These are phyloP conservation scores for Dothistroma pini DNA, from an alignment of 2,329 filamentous ascomycete species.

Conservation along the genomic window DNA sequence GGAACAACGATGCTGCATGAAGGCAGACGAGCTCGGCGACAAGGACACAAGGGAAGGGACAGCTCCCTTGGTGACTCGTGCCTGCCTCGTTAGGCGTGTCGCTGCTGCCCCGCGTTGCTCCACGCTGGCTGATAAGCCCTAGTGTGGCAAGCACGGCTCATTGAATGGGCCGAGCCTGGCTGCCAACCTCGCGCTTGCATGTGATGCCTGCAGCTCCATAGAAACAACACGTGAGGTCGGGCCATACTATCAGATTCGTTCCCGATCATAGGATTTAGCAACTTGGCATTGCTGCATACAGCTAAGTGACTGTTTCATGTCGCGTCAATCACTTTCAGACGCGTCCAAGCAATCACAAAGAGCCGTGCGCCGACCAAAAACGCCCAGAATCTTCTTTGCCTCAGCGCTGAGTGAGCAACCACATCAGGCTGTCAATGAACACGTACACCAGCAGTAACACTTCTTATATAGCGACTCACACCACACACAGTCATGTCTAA, in stretches of 20 bases:
- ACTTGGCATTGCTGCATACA: background rate
- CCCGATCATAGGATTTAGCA: background rate
- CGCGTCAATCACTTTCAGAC: background rate
- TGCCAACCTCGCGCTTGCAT: background rate
- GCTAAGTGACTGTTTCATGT: background rate
- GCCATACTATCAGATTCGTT: background rate
- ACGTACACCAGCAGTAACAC: constrained; percentile 6
- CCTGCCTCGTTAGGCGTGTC: background rate
- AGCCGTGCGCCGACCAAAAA: constrained; percentile 5
- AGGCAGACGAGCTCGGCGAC: background rate
- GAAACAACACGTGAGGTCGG: background rate
- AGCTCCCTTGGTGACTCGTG: background rate
- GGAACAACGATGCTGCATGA: background rate
- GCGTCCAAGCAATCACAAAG: background rate
- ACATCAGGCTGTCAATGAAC: constrained; percentile 3
- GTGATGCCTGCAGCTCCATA: background rate
- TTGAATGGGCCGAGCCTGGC: background rate
- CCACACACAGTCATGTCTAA: constrained; percentile 13
- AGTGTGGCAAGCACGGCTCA: background rate
- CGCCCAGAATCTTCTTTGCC: constrained; percentile 24
- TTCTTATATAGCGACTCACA: background rate
- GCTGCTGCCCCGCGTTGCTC: background rate
- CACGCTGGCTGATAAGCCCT: background rate
- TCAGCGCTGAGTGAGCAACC: constrained; percentile 13
- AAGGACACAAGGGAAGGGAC: background rate